phyloP scores from a whole-genome alignment of 1,284 basidiomycete species.

The Cutaneotrichosporon spelunceum region DNA sequence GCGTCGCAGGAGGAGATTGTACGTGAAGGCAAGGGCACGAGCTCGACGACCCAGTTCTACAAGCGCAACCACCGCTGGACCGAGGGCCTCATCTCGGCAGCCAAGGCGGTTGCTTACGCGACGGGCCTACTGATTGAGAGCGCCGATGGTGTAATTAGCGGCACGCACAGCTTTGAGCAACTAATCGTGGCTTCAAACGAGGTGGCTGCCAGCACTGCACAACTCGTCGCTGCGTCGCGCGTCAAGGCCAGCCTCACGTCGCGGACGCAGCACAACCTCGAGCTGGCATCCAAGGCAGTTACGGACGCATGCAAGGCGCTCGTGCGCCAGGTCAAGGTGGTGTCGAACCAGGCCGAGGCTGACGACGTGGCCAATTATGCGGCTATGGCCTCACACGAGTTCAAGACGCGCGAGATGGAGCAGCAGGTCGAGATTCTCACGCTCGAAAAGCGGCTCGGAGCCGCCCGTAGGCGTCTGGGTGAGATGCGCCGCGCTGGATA shows the following conservation, averaged over 20 bases:
- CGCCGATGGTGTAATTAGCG: slow-evolving; percentile 94
- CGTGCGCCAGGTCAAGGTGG: slow-evolving; percentile 92
- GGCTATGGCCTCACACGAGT: slow-evolving; percentile 88
- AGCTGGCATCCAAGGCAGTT: slow-evolving; percentile 94
- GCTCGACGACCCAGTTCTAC: slow-evolving; percentile 93
- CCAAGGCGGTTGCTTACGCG: slow-evolving; percentile 94
- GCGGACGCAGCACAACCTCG: slow-evolving; percentile 93
- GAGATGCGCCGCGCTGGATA: slow-evolving; percentile 85
- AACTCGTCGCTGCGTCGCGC: slow-evolving; percentile 95
- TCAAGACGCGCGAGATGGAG: slow-evolving; percentile 98
- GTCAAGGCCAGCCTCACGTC: slow-evolving; percentile 99
- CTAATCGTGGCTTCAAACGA: slow-evolving; percentile 99
- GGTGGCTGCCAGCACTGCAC: slow-evolving; percentile 92
- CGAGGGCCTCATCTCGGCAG: slow-evolving; percentile 96
- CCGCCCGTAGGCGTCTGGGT: slow-evolving; percentile 77
- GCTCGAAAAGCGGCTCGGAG: slow-evolving; percentile 91
- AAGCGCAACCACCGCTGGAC: slow-evolving; percentile 99
- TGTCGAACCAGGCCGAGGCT: slow-evolving; percentile 75
- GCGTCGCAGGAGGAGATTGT: slow-evolving; percentile 99
- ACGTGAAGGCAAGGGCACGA: slow-evolving; percentile 86
- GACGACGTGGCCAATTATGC: slow-evolving; percentile 86
- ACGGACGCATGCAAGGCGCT: slow-evolving; percentile 98
- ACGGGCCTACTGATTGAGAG: slow-evolving; percentile 96
- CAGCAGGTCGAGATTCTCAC: slow-evolving; percentile 97
- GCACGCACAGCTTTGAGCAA: slow-evolving; percentile 95